phyloP scores from a whole-genome alignment of 768 basidiomycete genomes.

The Arthromyces matolae region DNA sequence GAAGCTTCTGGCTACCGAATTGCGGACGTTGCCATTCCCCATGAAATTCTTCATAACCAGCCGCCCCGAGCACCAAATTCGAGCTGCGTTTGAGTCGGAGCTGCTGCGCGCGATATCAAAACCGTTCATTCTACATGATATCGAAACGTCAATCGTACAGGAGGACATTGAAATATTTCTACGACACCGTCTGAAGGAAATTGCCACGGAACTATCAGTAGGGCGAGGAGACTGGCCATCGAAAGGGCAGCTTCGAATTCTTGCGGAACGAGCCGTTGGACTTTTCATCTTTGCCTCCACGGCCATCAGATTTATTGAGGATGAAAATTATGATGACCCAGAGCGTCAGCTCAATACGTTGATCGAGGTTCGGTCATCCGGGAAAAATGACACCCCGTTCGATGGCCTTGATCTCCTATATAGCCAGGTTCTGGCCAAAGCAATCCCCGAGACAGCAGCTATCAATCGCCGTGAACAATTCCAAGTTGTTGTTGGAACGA shows the following conservation, averaged over 20 bases:
- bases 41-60: constrained; percentile 7
- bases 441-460: constrained; percentile 5
- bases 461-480: background rate
- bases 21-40: constrained; percentile 5
- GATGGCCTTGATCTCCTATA: constrained; percentile 6
- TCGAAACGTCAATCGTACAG: constrained; percentile 5
- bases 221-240: constrained; percentile 6
- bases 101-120: constrained; percentile 1
- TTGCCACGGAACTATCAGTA: background rate
- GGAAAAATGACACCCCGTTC: background rate
- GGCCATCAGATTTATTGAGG: constrained; percentile 9
- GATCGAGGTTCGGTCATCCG: background rate
- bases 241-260: background rate
- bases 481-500: constrained; percentile 3
- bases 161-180: constrained; percentile 7
- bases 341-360: constrained; percentile 5
- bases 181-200: background rate
- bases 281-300: constrained; percentile 11
- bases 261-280: constrained; percentile 1
- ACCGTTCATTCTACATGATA: constrained; percentile 6
- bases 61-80: constrained; percentile 7
- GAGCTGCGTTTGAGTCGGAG: constrained; percentile 6
- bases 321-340: constrained; percentile 8
- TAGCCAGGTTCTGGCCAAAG: constrained; percentile 1
- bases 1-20: constrained; percentile 5